Conservation (phyloP, 257 asterid species). For the Capsicum pubescens region DNA sequence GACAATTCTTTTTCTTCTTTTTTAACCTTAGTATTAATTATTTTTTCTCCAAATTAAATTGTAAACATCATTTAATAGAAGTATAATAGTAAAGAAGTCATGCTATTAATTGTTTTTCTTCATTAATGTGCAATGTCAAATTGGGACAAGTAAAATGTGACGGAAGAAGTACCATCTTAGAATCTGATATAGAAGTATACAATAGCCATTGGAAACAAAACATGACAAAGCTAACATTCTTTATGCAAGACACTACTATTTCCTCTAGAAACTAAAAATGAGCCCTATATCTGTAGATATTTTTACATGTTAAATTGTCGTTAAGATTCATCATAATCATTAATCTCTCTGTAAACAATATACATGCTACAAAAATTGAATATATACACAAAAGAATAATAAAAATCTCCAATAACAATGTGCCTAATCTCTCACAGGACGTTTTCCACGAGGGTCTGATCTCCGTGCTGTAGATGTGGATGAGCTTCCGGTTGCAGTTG, state of each 20-base stretch:
- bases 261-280: not conserved
- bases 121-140: too few species aligned
- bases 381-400: not conserved
- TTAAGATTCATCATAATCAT: not conserved
- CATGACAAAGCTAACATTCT: not conserved
- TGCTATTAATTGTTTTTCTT: too few species aligned
- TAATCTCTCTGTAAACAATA: not conserved
- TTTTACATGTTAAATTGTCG: not conserved
- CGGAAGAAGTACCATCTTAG: not conserved
- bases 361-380: constrained; percentile 12
- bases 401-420: constrained; percentile 33
- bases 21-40: too few species aligned
- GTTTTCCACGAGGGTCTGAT: constrained; percentile 59
- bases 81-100: too few species aligned
- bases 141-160: too few species aligned
- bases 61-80: too few species aligned
- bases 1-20: too few species aligned
- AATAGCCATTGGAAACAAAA: not conserved
- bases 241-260: not conserved
- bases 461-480: constrained; percentile 38
- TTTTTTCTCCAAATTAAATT: too few species aligned
- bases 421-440: constrained; percentile 49
- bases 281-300: not conserved
- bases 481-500: constrained; percentile 51
- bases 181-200: not conserved